These are phyloP conservation scores for Venustampulla echinocandica DNA, from an alignment of 495 filamentous ascomycete genomes.

Conservation along the genomic window DNA sequence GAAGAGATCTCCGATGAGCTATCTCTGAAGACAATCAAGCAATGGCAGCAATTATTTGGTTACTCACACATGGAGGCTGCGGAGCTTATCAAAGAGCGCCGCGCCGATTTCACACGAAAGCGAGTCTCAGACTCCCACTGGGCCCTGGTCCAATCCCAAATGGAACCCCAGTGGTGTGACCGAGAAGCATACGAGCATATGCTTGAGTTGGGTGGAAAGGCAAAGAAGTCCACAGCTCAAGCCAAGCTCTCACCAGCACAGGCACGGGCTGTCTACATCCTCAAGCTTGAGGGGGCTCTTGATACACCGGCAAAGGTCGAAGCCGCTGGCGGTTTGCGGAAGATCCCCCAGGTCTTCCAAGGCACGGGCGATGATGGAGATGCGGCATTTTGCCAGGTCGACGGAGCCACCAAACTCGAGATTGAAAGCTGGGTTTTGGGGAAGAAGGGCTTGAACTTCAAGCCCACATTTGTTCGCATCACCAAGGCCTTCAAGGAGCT, in stretches of 20 bases:
- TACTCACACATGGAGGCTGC: constrained; percentile 14
- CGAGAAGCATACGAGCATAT: background rate
- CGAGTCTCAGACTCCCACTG: background rate
- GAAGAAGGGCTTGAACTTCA: constrained; percentile 10
- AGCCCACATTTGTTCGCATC: constrained; percentile 27
- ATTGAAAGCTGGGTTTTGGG: constrained; percentile 16
- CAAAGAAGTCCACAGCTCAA: constrained; percentile 5
- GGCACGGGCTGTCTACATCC: constrained; percentile 20
- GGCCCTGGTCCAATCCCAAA: background rate
- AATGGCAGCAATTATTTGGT: constrained; percentile 9
- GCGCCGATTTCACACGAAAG: background rate
- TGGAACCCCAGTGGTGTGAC: background rate
- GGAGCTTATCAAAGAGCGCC: background rate
- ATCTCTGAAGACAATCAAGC: constrained; percentile 8
- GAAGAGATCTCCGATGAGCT: background rate
- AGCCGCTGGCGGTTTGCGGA: constrained; percentile 8
- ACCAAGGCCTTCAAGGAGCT: constrained; percentile 30
- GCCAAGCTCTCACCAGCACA: constrained; percentile 10
- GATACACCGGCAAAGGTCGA: constrained; percentile 11
- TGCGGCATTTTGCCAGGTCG: constrained; percentile 18
- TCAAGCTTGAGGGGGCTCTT: constrained; percentile 24
- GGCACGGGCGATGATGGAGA: constrained; percentile 10
- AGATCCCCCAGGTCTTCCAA: constrained; percentile 1
- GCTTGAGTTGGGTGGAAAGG: constrained; percentile 1
- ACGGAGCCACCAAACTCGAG: constrained; percentile 12